Evolutionary conservation across 192 early-diverging fungal genomes (phyloP).

Genomic region (Mortierella antarctica): DNA sequence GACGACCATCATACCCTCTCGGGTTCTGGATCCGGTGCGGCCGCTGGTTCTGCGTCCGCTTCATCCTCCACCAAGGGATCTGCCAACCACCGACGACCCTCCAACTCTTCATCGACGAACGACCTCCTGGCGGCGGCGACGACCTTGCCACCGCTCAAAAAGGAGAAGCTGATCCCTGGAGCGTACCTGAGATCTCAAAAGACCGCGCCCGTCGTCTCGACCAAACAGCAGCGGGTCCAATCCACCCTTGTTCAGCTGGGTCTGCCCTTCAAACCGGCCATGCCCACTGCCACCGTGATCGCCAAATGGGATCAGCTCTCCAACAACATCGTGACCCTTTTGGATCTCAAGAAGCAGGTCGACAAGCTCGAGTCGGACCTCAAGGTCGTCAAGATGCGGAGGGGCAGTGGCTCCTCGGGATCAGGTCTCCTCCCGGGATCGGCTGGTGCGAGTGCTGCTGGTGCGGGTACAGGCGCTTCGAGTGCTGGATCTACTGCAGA

Average conservation of each 20-base stretch:
- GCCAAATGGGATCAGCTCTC: slow-evolving; percentile 83
- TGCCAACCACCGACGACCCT: slow-evolving; percentile 33
- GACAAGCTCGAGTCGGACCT: slow-evolving; percentile 87
- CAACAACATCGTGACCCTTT: slow-evolving; percentile 75
- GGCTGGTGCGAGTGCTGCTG: background rate
- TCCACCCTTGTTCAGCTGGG: slow-evolving; percentile 24
- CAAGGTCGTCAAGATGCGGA: slow-evolving; percentile 55
- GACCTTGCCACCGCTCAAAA: slow-evolving; percentile 44
- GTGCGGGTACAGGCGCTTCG: background rate
- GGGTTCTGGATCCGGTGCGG: background rate
- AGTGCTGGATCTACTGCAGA: background rate
- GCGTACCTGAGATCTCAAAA: slow-evolving; percentile 72
- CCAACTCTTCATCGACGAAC: slow-evolving; percentile 19
- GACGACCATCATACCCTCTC: slow-evolving; percentile 3
- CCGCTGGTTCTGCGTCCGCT: background rate
- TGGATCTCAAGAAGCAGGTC: slow-evolving; percentile 85
- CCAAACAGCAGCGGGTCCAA: slow-evolving; percentile 46
- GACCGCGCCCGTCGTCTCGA: slow-evolving; percentile 64
- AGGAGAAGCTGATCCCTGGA: slow-evolving; percentile 69
- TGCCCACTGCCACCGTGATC: slow-evolving; percentile 86
- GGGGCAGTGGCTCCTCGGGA: slow-evolving; percentile 47
- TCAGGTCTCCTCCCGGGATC: slow-evolving; percentile 49
- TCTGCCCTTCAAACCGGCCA: slow-evolving; percentile 70
- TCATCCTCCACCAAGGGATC: slow-evolving; percentile 24
- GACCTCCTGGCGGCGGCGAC: slow-evolving; percentile 4